Evolutionary conservation across 2,329 filamentous ascomycete species (phyloP), one percentile per base, ranked within the genome.

Genomic region (Aquanectria penicillioides): DNA sequence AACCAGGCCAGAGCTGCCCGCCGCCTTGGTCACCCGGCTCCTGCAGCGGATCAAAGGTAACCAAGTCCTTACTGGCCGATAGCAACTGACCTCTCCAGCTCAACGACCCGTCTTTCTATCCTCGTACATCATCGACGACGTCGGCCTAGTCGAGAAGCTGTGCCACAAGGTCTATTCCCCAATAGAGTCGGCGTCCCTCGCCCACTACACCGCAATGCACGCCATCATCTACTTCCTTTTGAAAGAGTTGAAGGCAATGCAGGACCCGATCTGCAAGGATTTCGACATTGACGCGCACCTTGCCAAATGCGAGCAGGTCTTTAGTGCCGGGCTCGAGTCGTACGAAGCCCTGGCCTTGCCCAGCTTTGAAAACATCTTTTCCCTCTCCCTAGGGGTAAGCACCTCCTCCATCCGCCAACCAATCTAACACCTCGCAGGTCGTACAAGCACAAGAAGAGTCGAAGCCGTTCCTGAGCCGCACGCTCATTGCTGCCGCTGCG

Each of bases 121-220:
- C 1, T 64, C 62, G 0, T 61, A 65, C 5, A 37, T 60, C 2
- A 22, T 67, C 3, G 55, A 55, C 6, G 59, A 67, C 3, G 12
- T 26, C 11, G 34, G 20, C 2, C 26, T 67, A 1, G 47, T 67
- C 12, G 64, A 67, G 18, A 43, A 50, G 10, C 6, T 66, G 0
- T 67, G 64, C 11, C 64, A 67, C 29, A 58, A 40, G 2, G 56
- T 63, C 11, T 67, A 67, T 17, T 67, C 67, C 12, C 64, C 64
- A 4, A 65, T 56, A 2, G 62, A 59, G 6, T 59, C 64, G 4
- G 58, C 62, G 1, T 61, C 64, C 7, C 43, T 65, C 1, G 61
- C 61, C 0, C 64, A 65, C 2, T 25, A 58, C 1, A 63, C 64
- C 1, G 50, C 55, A 13, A 56, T 67, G 11, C 48, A 67, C n/a